Evolutionary conservation across 176 grass and related monocot species (phyloP).

Genomic region (Luzula sylvatica): DNA sequence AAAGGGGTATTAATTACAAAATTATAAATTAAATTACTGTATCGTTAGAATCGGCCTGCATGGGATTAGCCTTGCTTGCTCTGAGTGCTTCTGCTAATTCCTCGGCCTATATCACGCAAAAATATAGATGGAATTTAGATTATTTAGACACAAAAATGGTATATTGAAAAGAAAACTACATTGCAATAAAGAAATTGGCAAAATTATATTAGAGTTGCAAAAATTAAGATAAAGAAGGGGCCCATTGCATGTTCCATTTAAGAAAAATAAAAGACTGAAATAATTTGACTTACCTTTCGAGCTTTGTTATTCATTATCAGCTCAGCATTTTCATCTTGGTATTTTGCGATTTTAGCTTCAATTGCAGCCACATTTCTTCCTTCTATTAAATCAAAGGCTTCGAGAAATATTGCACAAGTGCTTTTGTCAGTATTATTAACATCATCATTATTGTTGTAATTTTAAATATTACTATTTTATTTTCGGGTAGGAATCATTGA

Average conservation of each 20-base stretch:
- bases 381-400: slow-evolving; percentile 70
- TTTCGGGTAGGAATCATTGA: too few relatives aligned
- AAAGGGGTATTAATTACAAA: not conserved
- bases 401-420: slow-evolving; percentile 11
- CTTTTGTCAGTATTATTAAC: slow-evolving; percentile 1
- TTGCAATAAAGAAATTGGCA: not conserved
- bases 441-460: not conserved
- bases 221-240: too few relatives aligned
- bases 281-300: slow-evolving; percentile 43
- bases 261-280: not conserved
- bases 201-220: not conserved
- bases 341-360: slow-evolving; percentile 65
- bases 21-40: slow-evolving; percentile 31
- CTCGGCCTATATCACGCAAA: slow-evolving; percentile 56
- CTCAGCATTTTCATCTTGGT: slow-evolving; percentile 67
- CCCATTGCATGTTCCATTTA: too few relatives aligned
- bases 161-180: not conserved
- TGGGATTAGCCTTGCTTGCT: slow-evolving; percentile 51
- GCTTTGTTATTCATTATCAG: slow-evolving; percentile 64
- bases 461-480: too few relatives aligned
- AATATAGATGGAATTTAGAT: not conserved
- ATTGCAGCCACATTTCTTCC: slow-evolving; percentile 62
- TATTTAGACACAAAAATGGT: not conserved
- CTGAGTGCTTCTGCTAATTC: slow-evolving; percentile 69
- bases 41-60: slow-evolving; percentile 36